Conservation (phyloP, 192 early-diverging fungal genomes). For the Coemansia sp. region DNA sequence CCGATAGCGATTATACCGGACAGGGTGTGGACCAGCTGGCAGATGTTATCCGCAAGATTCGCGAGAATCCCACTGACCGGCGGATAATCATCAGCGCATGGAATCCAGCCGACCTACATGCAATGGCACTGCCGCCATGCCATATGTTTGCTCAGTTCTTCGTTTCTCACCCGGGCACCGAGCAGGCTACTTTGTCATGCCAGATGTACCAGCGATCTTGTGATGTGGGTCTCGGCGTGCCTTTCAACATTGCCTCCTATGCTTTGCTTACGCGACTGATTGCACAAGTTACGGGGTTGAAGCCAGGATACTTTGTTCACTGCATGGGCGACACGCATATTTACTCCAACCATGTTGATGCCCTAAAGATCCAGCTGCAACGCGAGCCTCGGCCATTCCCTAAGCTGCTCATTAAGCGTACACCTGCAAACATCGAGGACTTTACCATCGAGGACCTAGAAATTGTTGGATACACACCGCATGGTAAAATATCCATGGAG, state of each 20-base stretch:
- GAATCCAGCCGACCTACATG: slow-evolving; percentile 88
- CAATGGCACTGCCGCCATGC: slow-evolving; percentile 97
- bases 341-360: slow-evolving; percentile 87
- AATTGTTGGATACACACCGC: slow-evolving; percentile 78
- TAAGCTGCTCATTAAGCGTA: slow-evolving; percentile 61
- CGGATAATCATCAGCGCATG: slow-evolving; percentile 94
- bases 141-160: slow-evolving; percentile 98
- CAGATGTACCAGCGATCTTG: slow-evolving; percentile 94
- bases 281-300: slow-evolving; percentile 79
- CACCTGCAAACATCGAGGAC: slow-evolving; percentile 61
- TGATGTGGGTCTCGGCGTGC: slow-evolving; percentile 95
- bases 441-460: slow-evolving; percentile 80
- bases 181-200: slow-evolving; percentile 71
- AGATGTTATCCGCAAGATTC: slow-evolving; percentile 83
- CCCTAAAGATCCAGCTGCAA: slow-evolving; percentile 73
- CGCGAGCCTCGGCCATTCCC: slow-evolving; percentile 83
- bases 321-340: slow-evolving; percentile 96
- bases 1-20: slow-evolving; percentile 83
- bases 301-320: slow-evolving; percentile 84
- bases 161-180: slow-evolving; percentile 68
- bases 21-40: slow-evolving; percentile 91
- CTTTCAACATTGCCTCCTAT: slow-evolving; percentile 98
- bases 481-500: slow-evolving; percentile 85
- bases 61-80: slow-evolving; percentile 80
- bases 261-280: slow-evolving; percentile 87